These are phyloP conservation scores for Porphyra umbilicalis DNA, from an alignment of 31 red algal genomes.

Conservation along the genomic window DNA sequence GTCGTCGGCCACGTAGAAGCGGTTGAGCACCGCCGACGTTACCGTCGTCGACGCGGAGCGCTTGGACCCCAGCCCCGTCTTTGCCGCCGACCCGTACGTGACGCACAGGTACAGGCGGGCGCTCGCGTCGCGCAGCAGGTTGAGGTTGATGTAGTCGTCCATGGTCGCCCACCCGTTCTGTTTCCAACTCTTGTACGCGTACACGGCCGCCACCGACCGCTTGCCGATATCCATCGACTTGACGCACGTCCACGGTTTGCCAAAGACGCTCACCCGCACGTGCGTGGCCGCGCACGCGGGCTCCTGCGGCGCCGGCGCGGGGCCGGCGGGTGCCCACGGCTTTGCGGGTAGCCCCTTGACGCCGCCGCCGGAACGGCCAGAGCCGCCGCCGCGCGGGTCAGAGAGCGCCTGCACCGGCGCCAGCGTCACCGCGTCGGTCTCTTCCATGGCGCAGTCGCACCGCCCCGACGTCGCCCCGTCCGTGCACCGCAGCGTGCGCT, in stretches of 20 bases:
- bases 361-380: no score
- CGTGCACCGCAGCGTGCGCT: not conserved
- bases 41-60: not conserved
- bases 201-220: not conserved
- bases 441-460: not conserved
- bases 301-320: not conserved
- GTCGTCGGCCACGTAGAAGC: not conserved
- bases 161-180: not conserved
- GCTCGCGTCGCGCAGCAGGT: not conserved
- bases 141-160: not conserved
- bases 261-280: not conserved
- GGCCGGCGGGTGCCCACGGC: not conserved
- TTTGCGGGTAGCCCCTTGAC: not conserved
- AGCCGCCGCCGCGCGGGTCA: no score
- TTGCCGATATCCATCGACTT: not conserved
- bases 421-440: not conserved
- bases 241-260: not conserved
- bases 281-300: not conserved
- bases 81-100: not conserved
- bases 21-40: not conserved
- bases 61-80: not conserved
- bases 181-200: not conserved
- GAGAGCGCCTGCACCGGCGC: no score
- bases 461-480: no score
- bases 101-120: not conserved